These are phyloP conservation scores for Euphrasia confusa DNA, from an alignment of 257 asterid species.

Conservation along the genomic window DNA sequence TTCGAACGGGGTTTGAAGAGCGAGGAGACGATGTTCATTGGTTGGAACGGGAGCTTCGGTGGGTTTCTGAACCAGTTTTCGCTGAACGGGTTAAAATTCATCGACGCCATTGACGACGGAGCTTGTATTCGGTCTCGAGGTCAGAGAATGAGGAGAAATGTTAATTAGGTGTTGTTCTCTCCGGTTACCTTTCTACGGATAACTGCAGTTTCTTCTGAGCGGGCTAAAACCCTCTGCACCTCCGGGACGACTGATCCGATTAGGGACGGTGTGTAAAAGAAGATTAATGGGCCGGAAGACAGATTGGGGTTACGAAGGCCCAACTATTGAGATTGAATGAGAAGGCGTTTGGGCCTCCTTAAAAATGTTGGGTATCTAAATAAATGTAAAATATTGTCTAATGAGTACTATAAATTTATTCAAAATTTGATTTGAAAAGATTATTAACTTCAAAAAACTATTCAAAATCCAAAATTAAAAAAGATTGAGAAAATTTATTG, in stretches of 20 bases:
- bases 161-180: constrained; percentile 8
- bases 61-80: constrained; percentile 76
- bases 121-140: neutral
- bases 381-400: too few relatives aligned
- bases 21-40: constrained; percentile 39
- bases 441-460: too few relatives aligned
- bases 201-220: constrained; percentile 8
- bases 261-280: neutral
- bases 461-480: too few relatives aligned
- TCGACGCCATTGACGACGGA: constrained; percentile 51
- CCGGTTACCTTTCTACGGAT: constrained; percentile 25
- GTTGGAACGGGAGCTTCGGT: constrained; percentile 46
- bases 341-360: neutral
- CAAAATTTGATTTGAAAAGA: too few relatives aligned
- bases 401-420: too few relatives aligned
- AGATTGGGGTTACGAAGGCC: neutral
- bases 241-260: neutral
- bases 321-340: neutral
- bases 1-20: constrained; percentile 43
- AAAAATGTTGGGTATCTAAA: neutral
- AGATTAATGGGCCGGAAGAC: neutral
- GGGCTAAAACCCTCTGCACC: neutral
- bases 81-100: constrained; percentile 65
- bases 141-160: constrained; percentile 1
- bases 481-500: too few relatives aligned